A percentile compares a stretch with the other conserved stretches of the same genome.
phyloP scores from a whole-genome alignment of 345 rosid genomes.

The Turritis glabra region DNA sequence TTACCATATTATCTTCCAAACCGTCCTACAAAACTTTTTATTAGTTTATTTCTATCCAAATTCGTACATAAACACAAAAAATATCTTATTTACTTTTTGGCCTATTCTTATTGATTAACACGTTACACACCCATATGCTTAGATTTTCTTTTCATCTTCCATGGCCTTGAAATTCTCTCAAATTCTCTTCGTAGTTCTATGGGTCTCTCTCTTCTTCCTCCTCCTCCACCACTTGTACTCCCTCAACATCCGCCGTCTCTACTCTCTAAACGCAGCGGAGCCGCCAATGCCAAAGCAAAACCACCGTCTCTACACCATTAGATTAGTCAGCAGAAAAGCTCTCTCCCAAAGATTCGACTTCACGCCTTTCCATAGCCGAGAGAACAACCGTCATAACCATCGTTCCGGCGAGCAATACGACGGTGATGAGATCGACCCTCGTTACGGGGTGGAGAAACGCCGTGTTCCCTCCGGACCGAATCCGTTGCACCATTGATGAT shows the following conservation, averaged over 20 bases:
- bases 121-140: constrained; percentile 9
- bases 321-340: constrained; percentile 48
- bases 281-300: constrained; percentile 5
- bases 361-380: constrained; percentile 52
- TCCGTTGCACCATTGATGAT: constrained; percentile 83
- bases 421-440: constrained; percentile 66
- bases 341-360: constrained; percentile 57
- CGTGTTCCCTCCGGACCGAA: constrained; percentile 92
- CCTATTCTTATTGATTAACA: constrained; percentile 10
- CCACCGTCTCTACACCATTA: constrained; percentile 13
- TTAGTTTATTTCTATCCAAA: not conserved
- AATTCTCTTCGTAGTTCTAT: constrained; percentile 45
- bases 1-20: constrained; percentile 21
- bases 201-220: constrained; percentile 56
- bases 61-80: constrained; percentile 1
- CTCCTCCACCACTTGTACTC: constrained; percentile 48
- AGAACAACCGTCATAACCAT: constrained; percentile 18
- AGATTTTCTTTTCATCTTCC: constrained; percentile 30
- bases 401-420: constrained; percentile 19
- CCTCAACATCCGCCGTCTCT: constrained; percentile 40
- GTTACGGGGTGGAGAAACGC: constrained; percentile 83
- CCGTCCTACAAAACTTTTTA: constrained; percentile 6
- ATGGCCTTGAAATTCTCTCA: constrained; percentile 57
- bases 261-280: constrained; percentile 15
- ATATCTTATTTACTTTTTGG: constrained; percentile 1